These are phyloP conservation scores for Batkoa obscura DNA, from an alignment of 371 early-diverging fungal species.

Conservation along the genomic window DNA sequence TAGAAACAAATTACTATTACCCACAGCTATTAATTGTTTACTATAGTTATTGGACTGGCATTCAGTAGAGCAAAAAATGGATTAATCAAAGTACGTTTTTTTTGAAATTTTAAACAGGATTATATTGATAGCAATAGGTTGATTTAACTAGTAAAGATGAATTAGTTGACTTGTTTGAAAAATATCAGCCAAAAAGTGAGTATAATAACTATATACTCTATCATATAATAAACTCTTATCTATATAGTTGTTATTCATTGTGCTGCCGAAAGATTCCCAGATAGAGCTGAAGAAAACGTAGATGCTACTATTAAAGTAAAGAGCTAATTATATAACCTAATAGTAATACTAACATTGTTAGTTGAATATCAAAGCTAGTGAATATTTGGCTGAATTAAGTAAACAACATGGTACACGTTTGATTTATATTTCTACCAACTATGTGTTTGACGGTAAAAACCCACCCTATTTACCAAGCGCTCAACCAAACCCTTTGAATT, in stretches of 20 bases:
- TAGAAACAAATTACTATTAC: too few relatives aligned
- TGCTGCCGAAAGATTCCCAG: conserved; percentile 75
- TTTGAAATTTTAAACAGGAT: background rate
- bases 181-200: conserved; percentile 24
- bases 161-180: conserved; percentile 26
- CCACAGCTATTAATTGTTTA: background rate
- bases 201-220: too few relatives aligned
- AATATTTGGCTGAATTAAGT: conserved; percentile 27
- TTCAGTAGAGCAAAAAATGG: conserved; percentile 30
- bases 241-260: conserved; percentile 45
- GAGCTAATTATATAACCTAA: too few relatives aligned
- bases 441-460: conserved; percentile 70
- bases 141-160: conserved; percentile 38
- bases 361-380: conserved; percentile 18
- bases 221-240: too few relatives aligned
- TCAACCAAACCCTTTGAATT: conserved; percentile 55
- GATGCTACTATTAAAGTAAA: conserved; percentile 40
- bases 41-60: conserved; percentile 47
- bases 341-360: too few relatives aligned
- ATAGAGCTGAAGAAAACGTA: conserved; percentile 49
- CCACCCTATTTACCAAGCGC: conserved; percentile 59
- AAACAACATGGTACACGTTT: conserved; percentile 26
- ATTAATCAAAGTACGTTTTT: conserved; percentile 27
- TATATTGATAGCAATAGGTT: conserved; percentile 17
- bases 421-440: conserved; percentile 78